Percentiles rank a stretch among this genome's conserved stretches.
phyloP scores from a whole-genome alignment of 2,329 filamentous ascomycete species.

The Orbilia blumenaviensis region DNA sequence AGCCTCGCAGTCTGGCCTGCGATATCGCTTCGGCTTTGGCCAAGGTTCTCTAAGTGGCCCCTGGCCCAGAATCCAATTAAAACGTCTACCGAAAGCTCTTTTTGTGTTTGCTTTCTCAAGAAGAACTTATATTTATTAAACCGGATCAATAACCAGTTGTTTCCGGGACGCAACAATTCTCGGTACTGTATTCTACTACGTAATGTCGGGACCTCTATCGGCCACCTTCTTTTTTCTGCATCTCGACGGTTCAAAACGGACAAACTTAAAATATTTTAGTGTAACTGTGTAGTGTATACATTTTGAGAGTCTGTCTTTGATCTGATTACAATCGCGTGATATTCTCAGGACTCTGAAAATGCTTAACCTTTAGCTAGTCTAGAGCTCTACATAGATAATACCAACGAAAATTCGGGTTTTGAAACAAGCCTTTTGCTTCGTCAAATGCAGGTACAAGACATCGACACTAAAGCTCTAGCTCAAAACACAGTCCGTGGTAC shows the following conservation, averaged over 20 bases:
- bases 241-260: no score
- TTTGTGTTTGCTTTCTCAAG: background rate
- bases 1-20: conserved; percentile 10
- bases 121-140: background rate
- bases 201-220: background rate
- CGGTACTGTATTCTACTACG: background rate
- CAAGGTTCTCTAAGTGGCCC: background rate
- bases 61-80: background rate
- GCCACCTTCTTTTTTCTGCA: background rate
- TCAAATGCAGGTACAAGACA: conserved; percentile 49
- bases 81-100: background rate
- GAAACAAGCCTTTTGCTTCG: conserved; percentile 45
- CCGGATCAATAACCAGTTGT: conserved; percentile 11
- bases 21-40: conserved; percentile 32
- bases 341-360: background rate
- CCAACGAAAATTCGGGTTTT: conserved; percentile 20
- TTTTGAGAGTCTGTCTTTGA: background rate
- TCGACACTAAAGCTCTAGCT: background rate
- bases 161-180: conserved; percentile 4
- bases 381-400: background rate
- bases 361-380: background rate
- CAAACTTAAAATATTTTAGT: no score
- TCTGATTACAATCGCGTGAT: background rate
- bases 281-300: no score
- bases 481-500: background rate